Conservation (phyloP, 768 basidiomycete species). For the Paxillus involutus region DNA sequence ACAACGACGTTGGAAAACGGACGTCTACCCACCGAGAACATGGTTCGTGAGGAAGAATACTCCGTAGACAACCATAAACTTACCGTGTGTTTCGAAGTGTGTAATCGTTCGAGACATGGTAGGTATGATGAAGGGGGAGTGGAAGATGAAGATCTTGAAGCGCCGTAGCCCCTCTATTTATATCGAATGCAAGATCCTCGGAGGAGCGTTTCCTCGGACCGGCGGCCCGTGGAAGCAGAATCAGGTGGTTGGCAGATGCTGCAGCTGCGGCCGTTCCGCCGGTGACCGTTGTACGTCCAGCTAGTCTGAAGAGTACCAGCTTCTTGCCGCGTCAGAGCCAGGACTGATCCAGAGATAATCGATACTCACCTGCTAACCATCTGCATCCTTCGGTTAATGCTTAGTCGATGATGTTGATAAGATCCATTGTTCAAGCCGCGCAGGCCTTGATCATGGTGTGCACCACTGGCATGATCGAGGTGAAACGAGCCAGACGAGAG, state of each 20-base stretch:
- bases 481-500: background rate
- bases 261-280: too few species aligned
- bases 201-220: background rate
- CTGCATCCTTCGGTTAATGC: background rate
- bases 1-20: constrained; percentile 88
- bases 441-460: background rate
- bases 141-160: background rate
- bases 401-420: background rate
- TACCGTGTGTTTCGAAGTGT: constrained; percentile 58
- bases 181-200: background rate
- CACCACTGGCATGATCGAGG: too few species aligned
- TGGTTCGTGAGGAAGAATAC: background rate
- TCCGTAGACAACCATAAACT: constrained; percentile 7
- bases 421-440: too few species aligned
- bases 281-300: too few species aligned
- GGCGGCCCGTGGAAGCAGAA: background rate
- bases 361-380: too few species aligned
- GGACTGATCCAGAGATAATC: too few species aligned
- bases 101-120: constrained; percentile 45
- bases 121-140: background rate
- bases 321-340: too few species aligned
- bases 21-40: constrained; percentile 53
- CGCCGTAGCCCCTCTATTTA: background rate
- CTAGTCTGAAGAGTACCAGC: too few species aligned
- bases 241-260: too few species aligned